Percentiles rank a stretch among this genome's conserved stretches.
Conservation (phyloP, 352 stramenopile genomes). For the Phytophthora capsici region DNA sequence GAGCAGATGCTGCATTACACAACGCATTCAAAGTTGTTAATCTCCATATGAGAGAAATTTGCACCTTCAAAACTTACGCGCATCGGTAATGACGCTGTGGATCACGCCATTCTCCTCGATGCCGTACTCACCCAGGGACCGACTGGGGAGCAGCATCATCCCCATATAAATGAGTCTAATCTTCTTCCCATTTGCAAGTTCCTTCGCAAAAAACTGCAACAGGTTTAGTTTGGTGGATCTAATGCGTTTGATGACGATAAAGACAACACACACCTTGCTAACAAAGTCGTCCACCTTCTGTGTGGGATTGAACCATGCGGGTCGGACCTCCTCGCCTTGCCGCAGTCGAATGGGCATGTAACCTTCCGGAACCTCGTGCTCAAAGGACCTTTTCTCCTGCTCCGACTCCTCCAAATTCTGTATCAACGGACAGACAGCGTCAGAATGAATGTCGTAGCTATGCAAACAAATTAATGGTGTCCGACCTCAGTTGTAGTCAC, state of each 20-base stretch:
- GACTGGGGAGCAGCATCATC: conserved; percentile 69
- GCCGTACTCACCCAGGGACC: conserved; percentile 78
- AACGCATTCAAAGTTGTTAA: conserved; percentile 17
- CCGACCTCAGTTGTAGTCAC: conserved; percentile 33
- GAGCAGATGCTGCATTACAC: conserved; percentile 39
- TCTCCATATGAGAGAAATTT: conserved; percentile 17
- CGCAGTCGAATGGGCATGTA: conserved; percentile 66
- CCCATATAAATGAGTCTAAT: conserved; percentile 85
- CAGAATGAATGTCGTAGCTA: not conserved
- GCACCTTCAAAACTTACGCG: conserved; percentile 47
- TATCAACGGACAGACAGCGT: conserved; percentile 8
- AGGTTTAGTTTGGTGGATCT: not conserved
- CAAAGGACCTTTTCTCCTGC: conserved; percentile 8
- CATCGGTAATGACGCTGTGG: conserved; percentile 76
- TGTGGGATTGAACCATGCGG: conserved; percentile 70
- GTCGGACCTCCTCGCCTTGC: conserved; percentile 56
- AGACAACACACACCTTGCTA: conserved; percentile 24
- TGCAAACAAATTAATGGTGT: not conserved
- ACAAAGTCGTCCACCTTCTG: conserved; percentile 75
- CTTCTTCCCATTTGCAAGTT: conserved; percentile 59
- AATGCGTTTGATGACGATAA: not conserved
- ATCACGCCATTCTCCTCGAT: conserved; percentile 82
- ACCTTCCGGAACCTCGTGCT: conserved; percentile 46
- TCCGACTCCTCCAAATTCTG: conserved; percentile 24
- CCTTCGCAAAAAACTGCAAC: conserved; percentile 70